phyloP scores from a whole-genome alignment of 495 filamentous ascomycete species.

The Talaromyces wortmannii region DNA sequence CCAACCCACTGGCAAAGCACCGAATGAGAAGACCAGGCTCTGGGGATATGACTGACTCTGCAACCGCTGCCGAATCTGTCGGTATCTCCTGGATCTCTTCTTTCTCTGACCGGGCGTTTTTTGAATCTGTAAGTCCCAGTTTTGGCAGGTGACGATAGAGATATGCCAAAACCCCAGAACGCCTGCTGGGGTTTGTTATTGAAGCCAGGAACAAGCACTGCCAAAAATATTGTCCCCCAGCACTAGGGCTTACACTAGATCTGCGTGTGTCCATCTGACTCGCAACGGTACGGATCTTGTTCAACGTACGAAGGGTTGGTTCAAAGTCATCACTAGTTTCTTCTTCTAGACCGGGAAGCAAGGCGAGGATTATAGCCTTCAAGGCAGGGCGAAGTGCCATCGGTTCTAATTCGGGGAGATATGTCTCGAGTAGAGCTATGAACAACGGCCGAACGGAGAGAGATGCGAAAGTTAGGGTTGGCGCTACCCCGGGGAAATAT shows the following conservation, averaged over 20 bases:
- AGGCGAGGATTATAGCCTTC: conserved; percentile 76
- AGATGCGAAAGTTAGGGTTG: conserved; percentile 88
- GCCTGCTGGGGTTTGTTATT: conserved; percentile 77
- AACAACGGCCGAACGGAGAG: conserved; percentile 80
- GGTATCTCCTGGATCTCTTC: conserved; percentile 15
- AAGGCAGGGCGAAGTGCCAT: conserved; percentile 73
- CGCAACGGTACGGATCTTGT: conserved; percentile 66
- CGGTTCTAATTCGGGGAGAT: conserved; percentile 65
- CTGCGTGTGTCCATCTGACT: conserved; percentile 36
- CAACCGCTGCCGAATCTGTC: conserved; percentile 31
- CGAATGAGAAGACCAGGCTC: conserved; percentile 87
- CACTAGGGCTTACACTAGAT: conserved; percentile 41
- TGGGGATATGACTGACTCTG: conserved; percentile 77
- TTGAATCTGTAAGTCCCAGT: conserved; percentile 42
- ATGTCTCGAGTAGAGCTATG: conserved; percentile 73
- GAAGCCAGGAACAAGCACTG: conserved; percentile 93
- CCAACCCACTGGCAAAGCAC: conserved; percentile 84
- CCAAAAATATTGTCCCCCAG: conserved; percentile 89
- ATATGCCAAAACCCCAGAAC: conserved; percentile 82
- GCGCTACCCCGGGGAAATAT: conserved; percentile 83
- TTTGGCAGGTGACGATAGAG: conserved; percentile 72
- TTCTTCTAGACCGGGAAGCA: conserved; percentile 90
- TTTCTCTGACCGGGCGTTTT: conserved; percentile 21
- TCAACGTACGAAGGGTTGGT: conserved; percentile 68
- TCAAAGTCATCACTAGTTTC: conserved; percentile 97